Base-by-base conservation (phyloP, 345 rosid genomes). In the Rhodomyrtus tomentosa region DNA sequence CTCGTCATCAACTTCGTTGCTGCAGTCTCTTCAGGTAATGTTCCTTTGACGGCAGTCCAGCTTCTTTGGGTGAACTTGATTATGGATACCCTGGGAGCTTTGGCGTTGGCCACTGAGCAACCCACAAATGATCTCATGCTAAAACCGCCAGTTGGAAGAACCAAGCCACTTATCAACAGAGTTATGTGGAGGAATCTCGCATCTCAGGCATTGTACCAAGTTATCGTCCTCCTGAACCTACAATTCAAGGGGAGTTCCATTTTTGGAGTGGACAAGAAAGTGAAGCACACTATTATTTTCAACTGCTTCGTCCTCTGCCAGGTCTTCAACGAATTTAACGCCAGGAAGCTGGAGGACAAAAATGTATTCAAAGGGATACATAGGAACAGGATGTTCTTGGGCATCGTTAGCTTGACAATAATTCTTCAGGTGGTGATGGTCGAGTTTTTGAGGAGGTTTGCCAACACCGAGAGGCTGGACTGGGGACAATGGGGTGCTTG, bases 31-130 rank as follows among this genome's bases (percentile, higher is more conserved):
- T 92, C 98, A 0, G 99, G 99, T 25, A 87, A 91, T 59, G 92
- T 96, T 12, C 99, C 98, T 3, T 84, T 96, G 62, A 92, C 94
- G 0, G 98, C 97, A 0, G 98, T 95, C 81, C 98, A 93, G 88
- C 76, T 95, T 12, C 84, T 95, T 21, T 95, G 96, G 98, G 96
- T 93, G 87, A 95, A 94, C 20, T 59, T 96, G 84, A 93, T 94
- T 73, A 94, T 96, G 96, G 94, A 94, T 87, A 94, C 98, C 2
- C 89, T 96, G 3, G 96, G 96, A 10, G 99, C 96, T 18, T 82
- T 94, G 79, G 94, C 96, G 86, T 84, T 94, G 2, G 96, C 95
- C 4, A 93, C 98, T 0, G 95, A 94, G 85, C 85, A 87, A 38
- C 98, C 98, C 22, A 92, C 94, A 5, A 87, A 90, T 32, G 93